Evolutionary conservation across 2,329 filamentous ascomycete species (phyloP).

Genomic region (Cytospora paraplurivora): DNA sequence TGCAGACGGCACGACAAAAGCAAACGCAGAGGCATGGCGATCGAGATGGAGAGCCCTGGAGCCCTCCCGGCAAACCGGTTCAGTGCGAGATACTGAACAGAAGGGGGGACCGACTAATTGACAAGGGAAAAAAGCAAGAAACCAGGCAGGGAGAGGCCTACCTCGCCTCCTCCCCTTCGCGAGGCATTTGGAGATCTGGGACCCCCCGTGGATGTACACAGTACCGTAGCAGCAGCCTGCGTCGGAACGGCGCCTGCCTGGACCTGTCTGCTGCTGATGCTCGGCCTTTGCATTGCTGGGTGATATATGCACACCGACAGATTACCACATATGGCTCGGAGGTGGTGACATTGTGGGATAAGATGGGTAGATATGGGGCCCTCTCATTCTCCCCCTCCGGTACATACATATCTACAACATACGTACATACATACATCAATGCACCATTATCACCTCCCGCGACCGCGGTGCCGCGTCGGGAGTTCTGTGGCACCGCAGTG

Average conservation of each 20-base stretch:
- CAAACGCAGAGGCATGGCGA: neutral
- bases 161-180: neutral
- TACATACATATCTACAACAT: too few relatives aligned
- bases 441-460: too few relatives aligned
- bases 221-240: neutral
- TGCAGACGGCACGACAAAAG: neutral
- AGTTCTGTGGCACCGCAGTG: too few relatives aligned
- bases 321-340: neutral
- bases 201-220: neutral
- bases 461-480: too few relatives aligned
- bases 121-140: neutral
- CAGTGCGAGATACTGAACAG: neutral
- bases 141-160: neutral
- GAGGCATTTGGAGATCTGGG: neutral
- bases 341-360: constrained; percentile 5
- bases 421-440: too few relatives aligned
- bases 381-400: too few relatives aligned
- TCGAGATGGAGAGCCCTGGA: neutral
- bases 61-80: neutral
- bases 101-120: neutral
- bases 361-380: neutral
- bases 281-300: neutral
- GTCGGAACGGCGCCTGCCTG: constrained; percentile 1
- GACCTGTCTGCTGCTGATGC: neutral
- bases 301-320: neutral